Base-by-base conservation (phyloP, 2,329 filamentous ascomycete genomes). In the Keithomyces neogunnii region DNA sequence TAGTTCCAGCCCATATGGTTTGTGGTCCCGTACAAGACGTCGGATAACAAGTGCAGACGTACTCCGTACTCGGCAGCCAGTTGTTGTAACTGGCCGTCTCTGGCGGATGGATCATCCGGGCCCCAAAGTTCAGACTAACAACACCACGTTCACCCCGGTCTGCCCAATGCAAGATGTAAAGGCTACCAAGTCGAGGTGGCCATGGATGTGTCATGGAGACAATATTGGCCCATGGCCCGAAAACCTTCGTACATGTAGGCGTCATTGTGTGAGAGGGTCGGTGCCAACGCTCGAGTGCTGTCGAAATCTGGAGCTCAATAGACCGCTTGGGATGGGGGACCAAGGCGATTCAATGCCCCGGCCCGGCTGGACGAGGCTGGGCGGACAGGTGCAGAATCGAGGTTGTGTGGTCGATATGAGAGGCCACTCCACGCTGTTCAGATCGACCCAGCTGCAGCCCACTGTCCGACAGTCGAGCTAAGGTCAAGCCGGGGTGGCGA, bases 401-500 rank as follows among this genome's bases (percentile, higher is more conserved):
- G 33, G 29, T 26, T 13, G 7, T 26, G 30, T 31, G 33, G 43
- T 31, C 51, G 48, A 53, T 50, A 47, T 39, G 47, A 10, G 42
- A 43, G 13, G 51, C 31, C 33, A 10, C 38, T 43, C 51, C 51
- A 53, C 48, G 31, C 28, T 43, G 32, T 35, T 30, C 33, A 50
- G 51, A 53, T 53, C 51, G 51, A 33, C 28, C 26, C 50, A 43
- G 32, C 28, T 26, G 40, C 45, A 45, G 32, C 39, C 45, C 40
- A 44, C 28, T 9, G 26, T 29, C n/a, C 40, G 10, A 26, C n/a
- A 42, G 39, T 42, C 39, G 45, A 48, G 29, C 46, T 26, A 19
- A 38, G 33, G 46, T 42, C 26, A 28, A 44, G 28, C 40, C 40
- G 28, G 40, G 40, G 40, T 44, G 26, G 13, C 28, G 40, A 44